These are phyloP conservation scores for Penicillium sp. DNA, from an alignment of 2,329 filamentous ascomycete genomes.

Conservation along the genomic window DNA sequence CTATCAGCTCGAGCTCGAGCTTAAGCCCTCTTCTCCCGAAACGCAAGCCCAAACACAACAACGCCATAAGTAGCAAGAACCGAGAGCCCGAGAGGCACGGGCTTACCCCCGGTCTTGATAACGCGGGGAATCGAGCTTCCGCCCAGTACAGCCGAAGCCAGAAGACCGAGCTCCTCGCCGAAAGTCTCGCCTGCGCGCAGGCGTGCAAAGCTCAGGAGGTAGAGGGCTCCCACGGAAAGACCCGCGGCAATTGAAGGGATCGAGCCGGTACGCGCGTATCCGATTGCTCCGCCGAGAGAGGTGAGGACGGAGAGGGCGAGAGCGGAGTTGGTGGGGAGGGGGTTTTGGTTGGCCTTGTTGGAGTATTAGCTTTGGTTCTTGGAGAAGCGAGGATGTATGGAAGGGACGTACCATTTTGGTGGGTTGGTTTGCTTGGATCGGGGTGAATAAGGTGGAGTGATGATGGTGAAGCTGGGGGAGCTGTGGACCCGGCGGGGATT, in stretches of 20 bases:
- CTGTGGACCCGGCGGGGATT: neutral
- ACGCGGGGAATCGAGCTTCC: slow-evolving; percentile 84
- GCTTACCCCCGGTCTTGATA: slow-evolving; percentile 73
- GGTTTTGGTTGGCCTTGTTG: slow-evolving; percentile 7
- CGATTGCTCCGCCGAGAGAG: slow-evolving; percentile 80
- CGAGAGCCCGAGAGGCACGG: slow-evolving; percentile 76
- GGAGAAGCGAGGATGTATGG: neutral
- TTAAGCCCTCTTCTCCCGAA: slow-evolving; percentile 35
- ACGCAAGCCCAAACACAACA: slow-evolving; percentile 74
- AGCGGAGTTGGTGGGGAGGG: slow-evolving; percentile 57
- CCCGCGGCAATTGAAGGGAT: slow-evolving; percentile 84
- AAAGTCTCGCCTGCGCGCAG: slow-evolving; percentile 73
- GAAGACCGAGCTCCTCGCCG: slow-evolving; percentile 82
- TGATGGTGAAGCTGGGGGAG: neutral
- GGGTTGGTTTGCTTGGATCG: neutral
- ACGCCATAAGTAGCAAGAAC: slow-evolving; percentile 76
- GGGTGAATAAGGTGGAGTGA: neutral
- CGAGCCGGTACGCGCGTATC: slow-evolving; percentile 81
- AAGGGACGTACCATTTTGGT: slow-evolving; percentile 21
- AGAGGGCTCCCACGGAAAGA: slow-evolving; percentile 72
- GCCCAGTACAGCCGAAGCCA: slow-evolving; percentile 81
- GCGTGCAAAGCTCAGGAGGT: slow-evolving; percentile 78
- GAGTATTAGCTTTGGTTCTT: slow-evolving; percentile 1
- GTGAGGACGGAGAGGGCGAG: slow-evolving; percentile 78
- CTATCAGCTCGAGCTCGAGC: neutral